These are phyloP conservation scores for Nigrospora oryzae DNA, from an alignment of 2,329 filamentous ascomycete genomes.

Conservation along the genomic window DNA sequence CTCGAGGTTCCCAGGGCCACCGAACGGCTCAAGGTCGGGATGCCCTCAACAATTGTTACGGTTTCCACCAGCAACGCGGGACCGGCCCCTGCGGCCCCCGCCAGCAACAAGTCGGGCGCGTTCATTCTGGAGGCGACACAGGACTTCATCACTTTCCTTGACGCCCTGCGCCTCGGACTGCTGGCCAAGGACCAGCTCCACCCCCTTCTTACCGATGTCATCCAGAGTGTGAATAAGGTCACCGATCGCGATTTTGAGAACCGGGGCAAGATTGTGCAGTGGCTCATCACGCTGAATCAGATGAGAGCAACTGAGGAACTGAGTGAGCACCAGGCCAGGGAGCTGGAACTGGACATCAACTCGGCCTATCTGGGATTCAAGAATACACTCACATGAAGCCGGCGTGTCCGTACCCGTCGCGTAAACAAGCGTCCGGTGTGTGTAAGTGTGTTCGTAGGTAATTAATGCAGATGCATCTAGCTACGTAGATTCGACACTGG, in stretches of 20 bases:
- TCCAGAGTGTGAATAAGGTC: conserved; percentile 94
- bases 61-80: conserved; percentile 34
- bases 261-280: conserved; percentile 95
- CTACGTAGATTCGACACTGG: no score
- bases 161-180: conserved; percentile 86
- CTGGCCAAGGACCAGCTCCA: conserved; percentile 95
- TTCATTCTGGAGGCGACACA: conserved; percentile 88
- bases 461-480: no score
- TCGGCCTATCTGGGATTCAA: conserved; percentile 94
- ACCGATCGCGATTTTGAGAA: conserved; percentile 93
- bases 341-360: conserved; percentile 89
- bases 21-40: conserved; percentile 82
- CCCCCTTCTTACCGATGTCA: conserved; percentile 87
- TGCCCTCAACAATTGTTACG: conserved; percentile 73
- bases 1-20: conserved; percentile 92
- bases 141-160: conserved; percentile 96
- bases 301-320: conserved; percentile 95
- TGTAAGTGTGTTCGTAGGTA: no score
- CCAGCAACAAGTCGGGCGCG: conserved; percentile 43
- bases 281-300: conserved; percentile 94
- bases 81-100: conserved; percentile 31
- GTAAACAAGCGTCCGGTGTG: no score
- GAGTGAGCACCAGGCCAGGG: conserved; percentile 75
- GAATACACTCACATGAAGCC: conserved; percentile 30
- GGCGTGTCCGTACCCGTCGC: no score